Conservation (phyloP, 2,329 filamentous ascomycete genomes). For the Exophiala aquamarina region DNA sequence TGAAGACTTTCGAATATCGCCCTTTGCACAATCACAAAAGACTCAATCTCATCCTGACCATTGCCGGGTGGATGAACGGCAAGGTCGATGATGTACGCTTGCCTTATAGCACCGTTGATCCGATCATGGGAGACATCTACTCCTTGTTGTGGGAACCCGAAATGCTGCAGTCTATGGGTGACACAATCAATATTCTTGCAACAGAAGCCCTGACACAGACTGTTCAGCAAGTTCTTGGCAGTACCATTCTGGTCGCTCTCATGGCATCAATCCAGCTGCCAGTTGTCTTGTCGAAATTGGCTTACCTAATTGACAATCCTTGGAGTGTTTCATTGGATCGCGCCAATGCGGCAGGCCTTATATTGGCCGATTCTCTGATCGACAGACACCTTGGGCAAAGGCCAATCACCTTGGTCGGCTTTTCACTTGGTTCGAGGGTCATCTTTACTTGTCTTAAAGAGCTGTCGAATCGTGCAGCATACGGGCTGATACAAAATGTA, state of each 20-base stretch:
- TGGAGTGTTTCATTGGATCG: constrained; percentile 96
- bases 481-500: constrained; percentile 88
- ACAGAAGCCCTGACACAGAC: constrained; percentile 98
- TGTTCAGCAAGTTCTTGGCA: constrained; percentile 90
- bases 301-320: constrained; percentile 96
- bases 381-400: constrained; percentile 88
- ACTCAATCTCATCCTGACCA: constrained; percentile 90
- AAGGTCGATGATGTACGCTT: constrained; percentile 95
- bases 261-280: constrained; percentile 95
- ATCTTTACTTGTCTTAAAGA: constrained; percentile 91
- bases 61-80: constrained; percentile 98
- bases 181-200: constrained; percentile 96
- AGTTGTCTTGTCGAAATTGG: constrained; percentile 85
- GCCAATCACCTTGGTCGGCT: constrained; percentile 90
- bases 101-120: constrained; percentile 93
- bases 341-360: constrained; percentile 82
- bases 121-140: constrained; percentile 97
- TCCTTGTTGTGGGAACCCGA: constrained; percentile 97
- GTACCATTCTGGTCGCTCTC: constrained; percentile 79
- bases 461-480: constrained; percentile 77
- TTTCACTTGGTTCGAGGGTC: constrained; percentile 86
- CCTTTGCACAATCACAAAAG: constrained; percentile 97
- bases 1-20: constrained; percentile 95
- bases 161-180: constrained; percentile 96
- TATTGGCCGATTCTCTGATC: constrained; percentile 90